Evolutionary conservation across 192 early-diverging fungal species (phyloP), one percentile per base, ranked within the genome.

Genomic region (Backusella morwellensis): DNA sequence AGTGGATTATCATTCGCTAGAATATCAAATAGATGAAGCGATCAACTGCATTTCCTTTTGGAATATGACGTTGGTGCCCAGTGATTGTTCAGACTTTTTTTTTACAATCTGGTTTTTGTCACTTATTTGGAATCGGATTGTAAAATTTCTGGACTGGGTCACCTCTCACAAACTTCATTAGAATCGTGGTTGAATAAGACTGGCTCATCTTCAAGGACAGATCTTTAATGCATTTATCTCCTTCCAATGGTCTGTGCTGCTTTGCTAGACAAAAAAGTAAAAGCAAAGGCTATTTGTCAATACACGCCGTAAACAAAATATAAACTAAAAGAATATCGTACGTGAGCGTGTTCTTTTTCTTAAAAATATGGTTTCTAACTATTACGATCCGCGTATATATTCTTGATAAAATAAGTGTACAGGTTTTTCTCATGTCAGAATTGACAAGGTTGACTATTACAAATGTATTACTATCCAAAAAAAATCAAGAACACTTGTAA

Each of bases 131-230:
- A 26, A 70, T 35, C 68, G 68, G 68, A 40, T n/a, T 23, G n/a
- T 70, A 23, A 70, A 70, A 38, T 35, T 12, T 21, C 19, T 72
- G 70, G 44, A 35, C 42, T 41, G 70, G 70, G 70, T 72, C 35
- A 72, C 70, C 70, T 72, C 41, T 36, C 70, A 72, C 70, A 72
- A 50, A 47, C 68, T 72, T 72, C 42, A 50, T 72, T 72, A 44
- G 50, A 70, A 63, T 63, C 56, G 70, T 72, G 70, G 70, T 35
- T 47, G 44, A 72, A 72, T 72, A 72, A 72, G 70, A 72, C 70
- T 72, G 70, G 70, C 67, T 68, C 56, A 63, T 63, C 56, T 29
- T 63, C 8, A 63, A 63, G 9, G 21, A 63, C 8, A 63, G 21
- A 29, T 32, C 56, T 63, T 26, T 63, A 63, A 63, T 63, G 56